These are phyloP conservation scores for Pisolithus thermaeus DNA, from an alignment of 1,284 basidiomycete species.

Conservation along the genomic window DNA sequence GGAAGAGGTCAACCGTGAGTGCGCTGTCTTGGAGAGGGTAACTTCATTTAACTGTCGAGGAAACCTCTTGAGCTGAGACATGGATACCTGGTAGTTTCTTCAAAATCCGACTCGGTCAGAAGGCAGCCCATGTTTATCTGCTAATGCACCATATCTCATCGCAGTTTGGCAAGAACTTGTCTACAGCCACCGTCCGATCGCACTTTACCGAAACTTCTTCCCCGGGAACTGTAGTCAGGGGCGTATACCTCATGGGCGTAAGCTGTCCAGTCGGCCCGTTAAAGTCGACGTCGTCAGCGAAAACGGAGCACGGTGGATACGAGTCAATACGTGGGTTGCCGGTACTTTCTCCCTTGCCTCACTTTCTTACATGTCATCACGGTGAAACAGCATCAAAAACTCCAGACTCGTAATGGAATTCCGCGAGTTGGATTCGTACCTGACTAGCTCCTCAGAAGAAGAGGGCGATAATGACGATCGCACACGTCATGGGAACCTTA, in stretches of 20 bases:
- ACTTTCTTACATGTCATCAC: background rate
- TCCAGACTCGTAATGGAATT: constrained; percentile 72
- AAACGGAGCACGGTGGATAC: constrained; percentile 68
- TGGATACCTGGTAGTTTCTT: constrained; percentile 53
- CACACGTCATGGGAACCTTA: constrained; percentile 10
- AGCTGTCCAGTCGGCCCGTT: constrained; percentile 21
- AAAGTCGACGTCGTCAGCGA: constrained; percentile 79
- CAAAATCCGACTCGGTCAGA: constrained; percentile 34
- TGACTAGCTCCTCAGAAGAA: constrained; percentile 55
- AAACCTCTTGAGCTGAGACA: constrained; percentile 3
- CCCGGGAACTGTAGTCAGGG: constrained; percentile 4
- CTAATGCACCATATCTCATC: constrained; percentile 70
- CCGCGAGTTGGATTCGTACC: constrained; percentile 75
- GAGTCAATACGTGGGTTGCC: constrained; percentile 75
- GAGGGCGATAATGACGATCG: constrained; percentile 33
- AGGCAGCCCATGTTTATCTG: constrained; percentile 48
- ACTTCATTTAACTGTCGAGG: constrained; percentile 1
- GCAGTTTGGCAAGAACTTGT: constrained; percentile 75
- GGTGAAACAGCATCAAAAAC: constrained; percentile 57
- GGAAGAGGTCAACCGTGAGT: constrained; percentile 37
- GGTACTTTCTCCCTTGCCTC: background rate
- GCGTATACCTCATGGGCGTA: constrained; percentile 6
- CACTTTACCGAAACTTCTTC: constrained; percentile 52
- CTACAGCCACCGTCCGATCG: constrained; percentile 51
- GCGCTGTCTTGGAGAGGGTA: constrained; percentile 39